Evolutionary conservation across 2,329 filamentous ascomycete species (phyloP), one percentile per base, ranked within the genome.

Genomic region (Beauveria scarabaeidicola): DNA sequence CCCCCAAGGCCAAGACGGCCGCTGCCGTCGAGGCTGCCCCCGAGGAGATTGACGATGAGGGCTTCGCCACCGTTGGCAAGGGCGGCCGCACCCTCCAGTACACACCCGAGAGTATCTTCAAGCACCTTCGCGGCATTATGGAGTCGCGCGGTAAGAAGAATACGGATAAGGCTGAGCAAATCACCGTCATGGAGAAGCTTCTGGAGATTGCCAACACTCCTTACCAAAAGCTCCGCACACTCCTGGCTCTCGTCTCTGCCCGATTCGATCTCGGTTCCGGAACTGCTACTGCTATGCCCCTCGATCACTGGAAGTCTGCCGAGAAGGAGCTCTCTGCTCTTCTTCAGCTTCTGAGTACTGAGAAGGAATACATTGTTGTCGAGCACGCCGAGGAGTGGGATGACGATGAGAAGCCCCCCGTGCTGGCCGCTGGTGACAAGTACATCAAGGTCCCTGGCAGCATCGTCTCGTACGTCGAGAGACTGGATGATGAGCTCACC

Each of bases 121-220:
- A 99, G 81, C 91, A 97, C 75, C 83, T 99, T 56, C 86, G 93
- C 61, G 84, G 86, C 56, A 97, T 99, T 70, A 81, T 97, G 72
- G 94, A 99, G 79, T 92, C 93, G 61, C 85, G 94, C 79, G 94
- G 94, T 73, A 95, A 96, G 82, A 99, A 99, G 85, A 97, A 97
- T 81, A 97, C 94, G 65, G 94, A 99, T 74, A 88, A 91, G 52
- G 72, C 84, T 51, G 94, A 99, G 77, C 94, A 99, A 77, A 97
- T 99, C 75, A 88, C 88, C 75, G 88, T 93, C 56, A 96, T 99
- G 91, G 94, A 97, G 82, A 96, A 92, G 80, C 84, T 99, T 58
- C 79, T 87, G 69, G 91, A 96, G 72, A 92, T 99, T 65, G 85
- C 94, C 64, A 84, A 83, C 69, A 94, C 88, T 57, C 91, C 95